Conservation (phyloP, 805 yeast genomes). For the Candida saitoana region DNA sequence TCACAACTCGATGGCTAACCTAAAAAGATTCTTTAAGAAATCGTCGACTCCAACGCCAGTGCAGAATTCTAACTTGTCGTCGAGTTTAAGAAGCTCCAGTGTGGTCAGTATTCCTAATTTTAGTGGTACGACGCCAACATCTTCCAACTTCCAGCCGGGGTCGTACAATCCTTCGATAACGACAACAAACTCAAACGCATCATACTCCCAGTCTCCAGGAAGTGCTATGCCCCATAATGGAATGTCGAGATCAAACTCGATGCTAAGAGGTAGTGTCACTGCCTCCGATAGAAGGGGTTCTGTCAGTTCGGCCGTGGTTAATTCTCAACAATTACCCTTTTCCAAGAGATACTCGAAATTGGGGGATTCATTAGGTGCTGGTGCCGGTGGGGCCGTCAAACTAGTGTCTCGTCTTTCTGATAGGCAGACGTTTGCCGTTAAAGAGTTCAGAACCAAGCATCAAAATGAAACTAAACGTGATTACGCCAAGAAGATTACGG, state of each 20-base stretch:
- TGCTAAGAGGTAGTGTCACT: neutral
- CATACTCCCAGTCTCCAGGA: slow-evolving; percentile 33
- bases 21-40: slow-evolving; percentile 68
- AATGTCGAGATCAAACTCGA: slow-evolving; percentile 19
- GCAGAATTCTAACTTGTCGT: slow-evolving; percentile 19
- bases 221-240: slow-evolving; percentile 7
- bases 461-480: slow-evolving; percentile 69
- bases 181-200: slow-evolving; percentile 28
- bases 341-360: slow-evolving; percentile 62
- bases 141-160: slow-evolving; percentile 13
- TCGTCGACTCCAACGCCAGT: slow-evolving; percentile 14
- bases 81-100: slow-evolving; percentile 20
- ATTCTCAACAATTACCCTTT: slow-evolving; percentile 25
- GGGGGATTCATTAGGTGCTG: slow-evolving; percentile 75
- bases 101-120: slow-evolving; percentile 10
- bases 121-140: slow-evolving; percentile 10
- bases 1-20: slow-evolving; percentile 76
- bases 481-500: slow-evolving; percentile 81
- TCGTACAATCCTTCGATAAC: slow-evolving; percentile 21
- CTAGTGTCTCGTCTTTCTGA: slow-evolving; percentile 65
- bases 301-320: slow-evolving; percentile 31
- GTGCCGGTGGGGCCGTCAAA: slow-evolving; percentile 87
- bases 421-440: slow-evolving; percentile 73
- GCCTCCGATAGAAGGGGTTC: slow-evolving; percentile 26
- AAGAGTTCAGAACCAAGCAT: slow-evolving; percentile 71